Conservation (phyloP, 2,329 filamentous ascomycete species). For the Microdochium paspali region DNA sequence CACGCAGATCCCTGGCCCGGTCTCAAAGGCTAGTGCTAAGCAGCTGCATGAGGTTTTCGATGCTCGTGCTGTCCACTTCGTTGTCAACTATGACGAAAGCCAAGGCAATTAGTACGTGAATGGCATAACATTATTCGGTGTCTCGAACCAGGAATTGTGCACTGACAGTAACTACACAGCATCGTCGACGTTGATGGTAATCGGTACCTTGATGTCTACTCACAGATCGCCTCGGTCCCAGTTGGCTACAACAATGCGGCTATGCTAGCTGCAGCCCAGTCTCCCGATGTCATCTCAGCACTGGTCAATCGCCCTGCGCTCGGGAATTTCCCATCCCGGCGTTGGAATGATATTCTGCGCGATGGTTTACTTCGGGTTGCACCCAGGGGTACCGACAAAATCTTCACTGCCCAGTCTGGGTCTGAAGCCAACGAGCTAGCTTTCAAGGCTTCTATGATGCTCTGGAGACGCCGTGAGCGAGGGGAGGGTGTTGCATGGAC, state of each 20-base stretch:
- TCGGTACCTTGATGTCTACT: conserved; percentile 27
- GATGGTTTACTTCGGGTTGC: conserved; percentile 64
- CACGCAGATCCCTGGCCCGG: conserved; percentile 28
- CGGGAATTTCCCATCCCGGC: conserved; percentile 70
- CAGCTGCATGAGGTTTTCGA: conserved; percentile 40
- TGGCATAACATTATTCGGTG: neutral
- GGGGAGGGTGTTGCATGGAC: conserved; percentile 62
- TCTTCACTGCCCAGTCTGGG: conserved; percentile 72
- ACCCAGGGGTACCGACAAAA: conserved; percentile 66
- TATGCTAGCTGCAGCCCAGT: conserved; percentile 54
- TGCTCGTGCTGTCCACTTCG: conserved; percentile 40
- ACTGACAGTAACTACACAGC: conserved; percentile 8
- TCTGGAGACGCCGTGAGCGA: conserved; percentile 61
- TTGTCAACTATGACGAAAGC: conserved; percentile 43
- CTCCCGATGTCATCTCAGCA: conserved; percentile 62
- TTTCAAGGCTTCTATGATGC: conserved; percentile 84
- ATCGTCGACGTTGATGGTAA: conserved; percentile 41
- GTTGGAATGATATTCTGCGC: conserved; percentile 64
- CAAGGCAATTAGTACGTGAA: conserved; percentile 34
- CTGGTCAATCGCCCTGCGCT: conserved; percentile 72
- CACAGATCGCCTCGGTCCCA: conserved; percentile 69
- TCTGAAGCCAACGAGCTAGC: conserved; percentile 80
- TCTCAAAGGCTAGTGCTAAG: conserved; percentile 27
- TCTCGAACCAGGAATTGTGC: too few species aligned
- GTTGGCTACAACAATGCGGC: conserved; percentile 74